Evolutionary conservation across 2,329 filamentous ascomycete genomes (phyloP).

Genomic region (Xylaria polymorpha): DNA sequence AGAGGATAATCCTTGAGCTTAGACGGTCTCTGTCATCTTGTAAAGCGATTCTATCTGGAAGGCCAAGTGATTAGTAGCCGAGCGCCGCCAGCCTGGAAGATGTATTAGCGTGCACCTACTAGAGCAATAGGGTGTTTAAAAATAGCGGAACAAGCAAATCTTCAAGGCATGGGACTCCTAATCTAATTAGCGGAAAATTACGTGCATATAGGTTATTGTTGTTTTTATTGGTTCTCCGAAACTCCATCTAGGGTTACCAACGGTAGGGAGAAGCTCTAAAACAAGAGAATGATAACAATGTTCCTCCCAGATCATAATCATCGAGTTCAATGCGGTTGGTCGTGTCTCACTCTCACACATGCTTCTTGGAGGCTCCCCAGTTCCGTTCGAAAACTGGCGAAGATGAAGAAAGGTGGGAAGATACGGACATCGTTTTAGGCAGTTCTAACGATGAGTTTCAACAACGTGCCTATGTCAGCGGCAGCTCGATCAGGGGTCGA

Average conservation of each 20-base stretch:
- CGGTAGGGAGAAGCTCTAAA: background rate
- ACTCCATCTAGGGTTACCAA: background rate
- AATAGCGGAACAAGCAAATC: background rate
- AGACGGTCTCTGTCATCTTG: background rate
- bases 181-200: conserved; percentile 11
- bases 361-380: background rate
- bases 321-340: background rate
- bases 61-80: background rate
- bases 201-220: background rate
- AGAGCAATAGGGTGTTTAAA: background rate
- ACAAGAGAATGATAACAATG: background rate
- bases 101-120: background rate
- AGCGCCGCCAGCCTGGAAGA: background rate
- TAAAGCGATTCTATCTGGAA: background rate
- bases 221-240: conserved; percentile 8
- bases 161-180: too few species aligned
- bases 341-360: background rate
- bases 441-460: background rate
- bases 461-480: background rate
- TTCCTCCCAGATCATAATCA: background rate
- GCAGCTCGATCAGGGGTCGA: background rate
- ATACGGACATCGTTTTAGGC: background rate
- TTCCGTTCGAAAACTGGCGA: background rate
- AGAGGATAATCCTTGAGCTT: conserved; percentile 3
- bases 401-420: background rate